These are phyloP conservation scores for Beauveria varroae DNA, from an alignment of 2,329 filamentous ascomycete species.

Conservation along the genomic window DNA sequence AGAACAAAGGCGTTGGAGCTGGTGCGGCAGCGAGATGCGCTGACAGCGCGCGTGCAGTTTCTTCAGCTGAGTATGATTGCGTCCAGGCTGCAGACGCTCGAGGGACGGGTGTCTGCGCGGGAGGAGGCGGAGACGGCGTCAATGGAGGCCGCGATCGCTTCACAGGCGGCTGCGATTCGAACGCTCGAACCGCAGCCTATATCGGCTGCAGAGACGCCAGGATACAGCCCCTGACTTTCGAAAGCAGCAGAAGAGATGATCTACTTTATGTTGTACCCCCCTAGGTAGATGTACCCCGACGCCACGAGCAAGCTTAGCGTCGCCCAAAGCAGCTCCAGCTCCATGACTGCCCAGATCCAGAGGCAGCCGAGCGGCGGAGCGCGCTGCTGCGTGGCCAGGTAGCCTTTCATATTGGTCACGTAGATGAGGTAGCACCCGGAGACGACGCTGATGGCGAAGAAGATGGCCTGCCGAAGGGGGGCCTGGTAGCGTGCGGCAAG, in stretches of 20 bases:
- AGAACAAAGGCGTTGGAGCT: constrained; percentile 37
- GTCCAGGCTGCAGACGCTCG: constrained; percentile 31
- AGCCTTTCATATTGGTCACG: constrained; percentile 71
- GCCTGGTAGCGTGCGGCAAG: constrained; percentile 39
- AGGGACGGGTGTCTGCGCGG: constrained; percentile 23
- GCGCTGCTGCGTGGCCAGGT: constrained; percentile 85
- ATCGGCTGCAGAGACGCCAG: background rate
- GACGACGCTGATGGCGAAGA: constrained; percentile 52
- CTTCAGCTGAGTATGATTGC: constrained; percentile 42
- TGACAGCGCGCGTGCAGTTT: constrained; percentile 38
- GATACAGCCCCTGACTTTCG: background rate
- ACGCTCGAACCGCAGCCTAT: background rate
- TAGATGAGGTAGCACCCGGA: constrained; percentile 75
- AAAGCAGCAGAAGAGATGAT: background rate
- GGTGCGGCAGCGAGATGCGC: constrained; percentile 36
- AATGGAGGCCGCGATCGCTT: background rate
- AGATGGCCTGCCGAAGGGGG: constrained; percentile 50
- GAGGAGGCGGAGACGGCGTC: constrained; percentile 12
- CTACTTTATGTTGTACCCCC: constrained; percentile 41
- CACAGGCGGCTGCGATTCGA: background rate
- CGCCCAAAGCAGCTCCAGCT: constrained; percentile 66
- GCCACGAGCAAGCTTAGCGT: constrained; percentile 43
- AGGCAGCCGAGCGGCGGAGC: constrained; percentile 82
- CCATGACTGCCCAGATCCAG: constrained; percentile 90
- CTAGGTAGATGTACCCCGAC: constrained; percentile 37